Evolutionary conservation across 2,329 filamentous ascomycete genomes (phyloP).

Genomic region (Ophiostoma fasciatum): DNA sequence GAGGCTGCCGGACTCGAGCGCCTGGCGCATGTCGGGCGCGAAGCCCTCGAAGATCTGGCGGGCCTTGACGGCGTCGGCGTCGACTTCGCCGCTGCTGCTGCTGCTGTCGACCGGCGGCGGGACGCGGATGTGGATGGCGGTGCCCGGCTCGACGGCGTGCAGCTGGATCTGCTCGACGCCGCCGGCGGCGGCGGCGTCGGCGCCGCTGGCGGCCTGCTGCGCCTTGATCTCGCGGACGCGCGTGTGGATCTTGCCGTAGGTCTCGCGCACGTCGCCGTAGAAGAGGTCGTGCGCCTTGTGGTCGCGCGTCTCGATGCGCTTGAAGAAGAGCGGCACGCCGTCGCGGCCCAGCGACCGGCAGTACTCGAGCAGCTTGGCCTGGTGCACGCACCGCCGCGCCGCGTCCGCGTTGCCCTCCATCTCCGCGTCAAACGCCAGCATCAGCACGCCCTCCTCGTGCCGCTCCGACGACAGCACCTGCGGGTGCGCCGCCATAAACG

Average conservation of each 20-base stretch:
- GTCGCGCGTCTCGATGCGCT: constrained; percentile 75
- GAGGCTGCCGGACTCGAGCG: constrained; percentile 74
- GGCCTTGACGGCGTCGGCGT: constrained; percentile 35
- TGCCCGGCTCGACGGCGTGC: constrained; percentile 87
- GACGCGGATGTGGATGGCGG: constrained; percentile 76
- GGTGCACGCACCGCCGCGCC: constrained; percentile 78
- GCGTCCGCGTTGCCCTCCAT: constrained; percentile 63
- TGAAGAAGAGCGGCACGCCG: constrained; percentile 87
- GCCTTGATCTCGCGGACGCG: constrained; percentile 57
- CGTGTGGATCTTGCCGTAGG: constrained; percentile 66
- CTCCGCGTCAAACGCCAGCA: constrained; percentile 82
- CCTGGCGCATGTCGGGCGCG: constrained; percentile 60
- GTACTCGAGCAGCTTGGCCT: constrained; percentile 85
- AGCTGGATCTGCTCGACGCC: constrained; percentile 94
- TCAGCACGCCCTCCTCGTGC: constrained; percentile 80
- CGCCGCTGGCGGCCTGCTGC: constrained; percentile 23
- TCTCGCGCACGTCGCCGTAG: constrained; percentile 80
- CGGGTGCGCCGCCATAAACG: constrained; percentile 68
- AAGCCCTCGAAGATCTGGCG: constrained; percentile 75
- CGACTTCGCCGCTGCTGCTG: not conserved
- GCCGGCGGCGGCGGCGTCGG: constrained; percentile 30
- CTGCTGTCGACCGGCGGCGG: constrained; percentile 45
- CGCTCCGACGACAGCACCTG: constrained; percentile 55
- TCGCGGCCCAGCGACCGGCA: constrained; percentile 80
- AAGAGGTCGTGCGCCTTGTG: constrained; percentile 89